phyloP scores from a whole-genome alignment of 192 early-diverging fungal genomes.

The Gryganskiella cystojenkinii region DNA sequence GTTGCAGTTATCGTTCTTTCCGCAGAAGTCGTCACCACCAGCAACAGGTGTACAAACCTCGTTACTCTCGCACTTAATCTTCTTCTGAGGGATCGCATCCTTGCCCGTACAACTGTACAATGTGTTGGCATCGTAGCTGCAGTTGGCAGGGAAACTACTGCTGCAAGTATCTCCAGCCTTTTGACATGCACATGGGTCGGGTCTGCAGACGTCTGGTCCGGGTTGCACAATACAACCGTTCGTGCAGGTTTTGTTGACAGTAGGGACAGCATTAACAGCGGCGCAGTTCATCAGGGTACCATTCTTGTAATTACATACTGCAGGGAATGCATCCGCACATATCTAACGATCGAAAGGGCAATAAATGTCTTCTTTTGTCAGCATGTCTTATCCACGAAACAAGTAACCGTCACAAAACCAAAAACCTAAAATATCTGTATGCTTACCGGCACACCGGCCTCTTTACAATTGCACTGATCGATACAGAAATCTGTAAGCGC shows the following conservation, averaged over 20 bases:
- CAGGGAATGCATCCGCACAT: not conserved
- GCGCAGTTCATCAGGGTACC: constrained; percentile 3
- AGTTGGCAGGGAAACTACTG: not conserved
- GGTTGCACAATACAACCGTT: not conserved
- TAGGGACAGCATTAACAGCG: not conserved
- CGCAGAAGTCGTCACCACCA: constrained; percentile 5
- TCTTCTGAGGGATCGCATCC: not conserved
- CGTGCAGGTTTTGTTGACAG: constrained; percentile 1
- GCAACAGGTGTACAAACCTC: not conserved
- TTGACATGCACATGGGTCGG: constrained; percentile 4
- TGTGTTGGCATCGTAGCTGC: not conserved
- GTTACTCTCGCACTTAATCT: not conserved
- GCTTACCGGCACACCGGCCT: constrained; percentile 4
- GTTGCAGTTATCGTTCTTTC: not conserved
- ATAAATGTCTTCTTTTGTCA: too few species aligned
- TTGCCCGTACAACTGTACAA: constrained; percentile 5
- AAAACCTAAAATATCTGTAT: not conserved
- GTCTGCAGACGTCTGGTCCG: not conserved
- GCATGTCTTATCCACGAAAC: not conserved
- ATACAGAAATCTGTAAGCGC: constrained; percentile 12
- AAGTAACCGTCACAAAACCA: not conserved
- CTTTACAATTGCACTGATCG: constrained; percentile 9
- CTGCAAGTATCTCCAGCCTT: constrained; percentile 1
- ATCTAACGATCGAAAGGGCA: not conserved
- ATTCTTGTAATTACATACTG: constrained; percentile 1